phyloP scores from a whole-genome alignment of 148 eudicot species.

The Chenopodium suecicum region DNA sequence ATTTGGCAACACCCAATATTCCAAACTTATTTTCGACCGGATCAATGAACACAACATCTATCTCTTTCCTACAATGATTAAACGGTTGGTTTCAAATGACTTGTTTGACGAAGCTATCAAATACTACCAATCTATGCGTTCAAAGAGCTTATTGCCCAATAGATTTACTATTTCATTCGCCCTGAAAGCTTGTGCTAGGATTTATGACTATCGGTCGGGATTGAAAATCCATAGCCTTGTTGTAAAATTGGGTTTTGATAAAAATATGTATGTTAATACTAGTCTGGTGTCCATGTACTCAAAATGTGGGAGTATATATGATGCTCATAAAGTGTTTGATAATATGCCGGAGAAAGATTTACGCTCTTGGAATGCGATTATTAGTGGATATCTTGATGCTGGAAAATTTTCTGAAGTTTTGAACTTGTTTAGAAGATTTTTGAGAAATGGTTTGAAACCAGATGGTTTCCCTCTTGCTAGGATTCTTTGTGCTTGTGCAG shows the following conservation, averaged over 20 bases:
- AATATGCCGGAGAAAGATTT: constrained; percentile 45
- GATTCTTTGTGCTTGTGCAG: constrained; percentile 52
- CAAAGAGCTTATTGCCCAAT: background rate
- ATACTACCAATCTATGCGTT: background rate
- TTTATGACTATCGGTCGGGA: constrained; percentile 37
- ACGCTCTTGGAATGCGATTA: constrained; percentile 48
- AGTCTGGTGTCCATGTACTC: constrained; percentile 58
- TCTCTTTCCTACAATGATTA: constrained; percentile 49
- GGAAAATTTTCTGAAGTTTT: constrained; percentile 46
- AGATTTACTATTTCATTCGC: background rate
- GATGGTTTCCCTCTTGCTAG: constrained; percentile 49
- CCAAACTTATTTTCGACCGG: constrained; percentile 42
- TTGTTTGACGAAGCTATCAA: background rate
- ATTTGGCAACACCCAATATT: constrained; percentile 30
- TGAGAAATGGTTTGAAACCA: constrained; percentile 44
- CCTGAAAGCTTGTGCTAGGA: constrained; percentile 19
- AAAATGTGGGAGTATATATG: constrained; percentile 31
- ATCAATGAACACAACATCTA: constrained; percentile 36
- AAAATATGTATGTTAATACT: constrained; percentile 46
- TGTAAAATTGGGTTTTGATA: constrained; percentile 46
- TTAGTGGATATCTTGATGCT: constrained; percentile 47
- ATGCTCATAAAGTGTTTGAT: constrained; percentile 60
- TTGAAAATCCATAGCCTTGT: constrained; percentile 41
- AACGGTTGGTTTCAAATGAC: background rate
- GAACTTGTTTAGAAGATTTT: constrained; percentile 41